These are phyloP conservation scores for Chaetoscypha palmicola DNA, from an alignment of 2,329 filamentous ascomycete species.

Conservation along the genomic window DNA sequence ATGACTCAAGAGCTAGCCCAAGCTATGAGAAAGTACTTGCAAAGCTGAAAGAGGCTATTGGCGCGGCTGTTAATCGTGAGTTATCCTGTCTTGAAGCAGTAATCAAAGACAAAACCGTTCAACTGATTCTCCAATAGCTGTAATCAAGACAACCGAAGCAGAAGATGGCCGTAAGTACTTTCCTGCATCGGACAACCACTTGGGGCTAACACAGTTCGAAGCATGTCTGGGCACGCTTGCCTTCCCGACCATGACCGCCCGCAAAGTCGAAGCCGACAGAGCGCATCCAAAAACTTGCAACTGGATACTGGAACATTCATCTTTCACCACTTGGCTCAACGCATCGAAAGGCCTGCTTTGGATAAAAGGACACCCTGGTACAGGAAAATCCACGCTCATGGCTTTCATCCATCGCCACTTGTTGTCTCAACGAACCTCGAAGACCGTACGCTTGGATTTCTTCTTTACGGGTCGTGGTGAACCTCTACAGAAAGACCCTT, in stretches of 20 bases:
- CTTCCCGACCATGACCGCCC: constrained; percentile 29
- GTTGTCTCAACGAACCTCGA: neutral
- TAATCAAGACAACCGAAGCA: neutral
- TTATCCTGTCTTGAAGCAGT: neutral
- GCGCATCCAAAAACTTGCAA: constrained; percentile 33
- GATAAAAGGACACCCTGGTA: constrained; percentile 36
- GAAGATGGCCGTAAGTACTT: constrained; percentile 4
- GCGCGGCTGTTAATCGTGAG: constrained; percentile 5
- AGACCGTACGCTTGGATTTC: constrained; percentile 28
- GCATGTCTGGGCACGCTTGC: constrained; percentile 30
- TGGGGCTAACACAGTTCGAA: neutral
- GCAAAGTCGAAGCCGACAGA: constrained; percentile 24
- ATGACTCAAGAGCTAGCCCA: neutral
- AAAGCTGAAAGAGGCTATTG: constrained; percentile 6
- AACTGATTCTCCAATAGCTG: neutral
- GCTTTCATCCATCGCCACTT: constrained; percentile 17
- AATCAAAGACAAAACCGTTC: neutral
- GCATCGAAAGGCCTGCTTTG: constrained; percentile 27
- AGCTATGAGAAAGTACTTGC: constrained; percentile 8
- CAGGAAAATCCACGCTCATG: constrained; percentile 35
- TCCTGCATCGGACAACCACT: too few species aligned
- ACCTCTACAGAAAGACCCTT: constrained; percentile 36
- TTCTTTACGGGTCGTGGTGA: constrained; percentile 32
- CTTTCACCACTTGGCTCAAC: constrained; percentile 23
- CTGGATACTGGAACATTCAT: constrained; percentile 29